Evolutionary conservation across 2,329 filamentous ascomycete species (phyloP).

Genomic region (Colletotrichum eremochloae): DNA sequence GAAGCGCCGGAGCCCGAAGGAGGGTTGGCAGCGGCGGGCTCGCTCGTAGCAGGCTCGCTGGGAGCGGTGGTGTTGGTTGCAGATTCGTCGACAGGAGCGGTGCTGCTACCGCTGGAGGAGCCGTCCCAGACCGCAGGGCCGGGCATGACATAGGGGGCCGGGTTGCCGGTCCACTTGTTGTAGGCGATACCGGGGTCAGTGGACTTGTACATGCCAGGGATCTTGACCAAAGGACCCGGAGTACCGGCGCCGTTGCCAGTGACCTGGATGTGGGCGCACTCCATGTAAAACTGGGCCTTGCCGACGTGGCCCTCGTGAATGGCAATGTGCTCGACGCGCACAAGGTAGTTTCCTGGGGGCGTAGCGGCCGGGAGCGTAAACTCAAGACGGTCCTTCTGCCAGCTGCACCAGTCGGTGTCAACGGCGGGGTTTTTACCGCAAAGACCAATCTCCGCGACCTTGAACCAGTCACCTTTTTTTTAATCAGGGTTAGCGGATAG

Average conservation of each 20-base stretch:
- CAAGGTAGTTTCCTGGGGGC: constrained; percentile 55
- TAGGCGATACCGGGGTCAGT: constrained; percentile 39
- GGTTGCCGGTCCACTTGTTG: constrained; percentile 38
- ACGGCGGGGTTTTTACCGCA: constrained; percentile 30
- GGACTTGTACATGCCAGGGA: constrained; percentile 53
- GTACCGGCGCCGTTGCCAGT: constrained; percentile 53
- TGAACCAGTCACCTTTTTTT: constrained; percentile 45
- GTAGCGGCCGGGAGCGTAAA: constrained; percentile 52
- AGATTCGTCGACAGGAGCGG: background rate
- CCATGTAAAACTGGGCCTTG: constrained; percentile 56
- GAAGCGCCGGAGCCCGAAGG: constrained; percentile 30
- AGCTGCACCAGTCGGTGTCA: constrained; percentile 36
- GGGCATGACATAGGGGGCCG: constrained; percentile 38
- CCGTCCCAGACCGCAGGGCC: constrained; percentile 37
- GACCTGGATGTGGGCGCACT: constrained; percentile 58
- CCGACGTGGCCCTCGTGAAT: constrained; percentile 53
- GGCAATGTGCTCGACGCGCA: constrained; percentile 59
- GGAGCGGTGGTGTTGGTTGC: background rate
- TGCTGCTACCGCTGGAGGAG: background rate
- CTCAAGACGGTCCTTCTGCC: constrained; percentile 36
- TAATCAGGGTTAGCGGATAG: too few species aligned
- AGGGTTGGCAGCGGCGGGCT: background rate
- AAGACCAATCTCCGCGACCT: constrained; percentile 41
- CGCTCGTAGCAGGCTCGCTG: background rate
- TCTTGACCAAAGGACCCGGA: constrained; percentile 54